Evolutionary conservation across 2,329 filamentous ascomycete genomes (phyloP), one percentile per base, ranked within the genome.

Genomic region (Paecilomyces variotii): DNA sequence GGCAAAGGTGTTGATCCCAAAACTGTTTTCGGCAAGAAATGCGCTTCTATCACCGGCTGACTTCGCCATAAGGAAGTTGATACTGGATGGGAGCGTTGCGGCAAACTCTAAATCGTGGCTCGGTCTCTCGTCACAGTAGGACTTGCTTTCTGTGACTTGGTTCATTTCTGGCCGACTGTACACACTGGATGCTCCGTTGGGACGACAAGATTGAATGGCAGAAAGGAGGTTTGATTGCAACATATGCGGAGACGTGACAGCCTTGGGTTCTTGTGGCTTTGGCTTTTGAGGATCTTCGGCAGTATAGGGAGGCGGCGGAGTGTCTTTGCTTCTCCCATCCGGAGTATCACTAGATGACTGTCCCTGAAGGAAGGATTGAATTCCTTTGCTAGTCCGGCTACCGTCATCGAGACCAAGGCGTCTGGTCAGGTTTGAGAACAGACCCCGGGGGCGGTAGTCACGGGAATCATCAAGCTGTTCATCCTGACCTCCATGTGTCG

Each of bases 111-210:
- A 84, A 72, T 96, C 86, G 59, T 91, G 85, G 0, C 84, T 85
- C 1, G 88, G 85, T 26, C 79, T 87, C 64, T 85, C 82, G 76
- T 97, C 92, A 72, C 92, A 97, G 75, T 96, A 96, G 0, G 89
- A 88, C 45, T 87, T 84, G 65, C 90, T 88, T 72, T 96, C 91
- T 68, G 88, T 88, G 64, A 96, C 86, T 55, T 87, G 78, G 61
- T 85, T 87, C 35, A 88, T 87, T 56, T 84, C 78, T 0, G 90
- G 90, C 25, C 85, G 84, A 2, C 84, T 85, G 74, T 90, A 93
- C n/a, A 96, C 75, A 10, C 79, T 78, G 14, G 84, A 82, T 1
- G 89, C 90, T 62, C 89, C 87, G 72, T 92, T 87, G 0, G 91
- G 81, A 39, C 91, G 85, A 25, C 89, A 90, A 6, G 90, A 85